phyloP scores from a whole-genome alignment of 148 eudicot species.

The Salicornia ramosissima region DNA sequence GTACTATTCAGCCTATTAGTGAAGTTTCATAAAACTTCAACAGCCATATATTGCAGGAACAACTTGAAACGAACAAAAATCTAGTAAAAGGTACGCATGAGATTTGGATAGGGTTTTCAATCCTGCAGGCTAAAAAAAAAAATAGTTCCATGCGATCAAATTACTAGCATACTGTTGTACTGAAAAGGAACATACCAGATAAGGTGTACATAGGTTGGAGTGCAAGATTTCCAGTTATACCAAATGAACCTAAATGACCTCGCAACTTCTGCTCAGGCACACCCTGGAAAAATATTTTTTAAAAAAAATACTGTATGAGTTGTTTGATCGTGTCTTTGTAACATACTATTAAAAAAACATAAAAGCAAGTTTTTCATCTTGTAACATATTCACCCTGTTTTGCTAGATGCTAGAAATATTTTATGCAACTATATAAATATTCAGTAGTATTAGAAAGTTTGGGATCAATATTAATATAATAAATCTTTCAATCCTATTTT shows the following conservation, averaged over 20 bases:
- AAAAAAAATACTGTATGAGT: neutral
- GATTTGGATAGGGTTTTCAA: neutral
- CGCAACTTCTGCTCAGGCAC: slow-evolving; percentile 97
- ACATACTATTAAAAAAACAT: no score
- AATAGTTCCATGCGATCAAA: neutral
- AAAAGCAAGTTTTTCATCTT: no score
- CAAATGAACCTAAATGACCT: slow-evolving; percentile 91
- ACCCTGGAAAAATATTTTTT: slow-evolving; percentile 48
- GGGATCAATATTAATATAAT: no score
- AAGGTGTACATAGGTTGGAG: slow-evolving; percentile 99
- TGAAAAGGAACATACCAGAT: slow-evolving; percentile 57
- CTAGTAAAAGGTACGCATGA: neutral
- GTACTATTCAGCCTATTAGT: neutral
- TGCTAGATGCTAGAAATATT: no score
- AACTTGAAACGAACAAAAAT: neutral
- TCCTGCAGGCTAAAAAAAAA: neutral
- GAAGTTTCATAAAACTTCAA: neutral
- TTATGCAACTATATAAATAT: no score
- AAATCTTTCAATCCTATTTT: no score
- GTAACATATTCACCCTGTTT: no score
- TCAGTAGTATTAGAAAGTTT: no score
- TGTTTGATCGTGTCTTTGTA: neutral
- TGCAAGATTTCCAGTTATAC: slow-evolving; percentile 97
- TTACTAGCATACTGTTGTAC: slow-evolving; percentile 3
- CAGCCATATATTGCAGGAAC: neutral